Evolutionary conservation across 2,329 filamentous ascomycete species (phyloP), one percentile per base, ranked within the genome.

Genomic region (Neodidymelliopsis sp.): DNA sequence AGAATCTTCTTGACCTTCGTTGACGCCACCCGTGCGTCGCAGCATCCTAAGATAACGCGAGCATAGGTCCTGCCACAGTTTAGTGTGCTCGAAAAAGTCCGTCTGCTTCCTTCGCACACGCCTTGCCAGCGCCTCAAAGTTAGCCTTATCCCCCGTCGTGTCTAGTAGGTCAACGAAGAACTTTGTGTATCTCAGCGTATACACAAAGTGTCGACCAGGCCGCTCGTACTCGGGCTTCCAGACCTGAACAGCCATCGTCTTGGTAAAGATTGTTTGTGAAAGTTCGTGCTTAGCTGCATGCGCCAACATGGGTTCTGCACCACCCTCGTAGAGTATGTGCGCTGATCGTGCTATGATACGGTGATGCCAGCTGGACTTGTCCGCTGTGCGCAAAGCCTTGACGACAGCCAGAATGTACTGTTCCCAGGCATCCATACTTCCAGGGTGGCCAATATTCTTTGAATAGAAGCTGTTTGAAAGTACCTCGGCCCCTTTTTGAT

Each of bases 331-430:
- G 6, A 87, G 74, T 29, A 87, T 78, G 56, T 81, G 81, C 5
- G 84, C 85, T 54, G 83, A 86, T 18, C 91, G 85, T 65, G 88
- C 86, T 42, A 91, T 90, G 75, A 97, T 91, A 15, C 92, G 88
- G 70, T 97, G 92, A 66, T 97, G 92, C 92, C 92, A 97, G 63
- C 94, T 93, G 0, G 90, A 89, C 76, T 96, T 95, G 73, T 97
- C 92, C 53, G 91, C 91, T 25, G 75, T 75, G 44, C 83, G 81
- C 42, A 88, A 71, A 23, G 77, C 77, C 60, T 81, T 83, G 37
- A 87, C 70, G 0, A 86, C 83, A 80, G 73, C 84, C 11, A 87
- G 71, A 31, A 88, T 82, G 60, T 90, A 89, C 1, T 76, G 63
- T 36, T 84, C 81, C 76, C 82, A 86, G 7, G 79, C 73, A 53